Conservation (phyloP, 176 grass and related monocot genomes). For the Phoenix dactylifera region DNA sequence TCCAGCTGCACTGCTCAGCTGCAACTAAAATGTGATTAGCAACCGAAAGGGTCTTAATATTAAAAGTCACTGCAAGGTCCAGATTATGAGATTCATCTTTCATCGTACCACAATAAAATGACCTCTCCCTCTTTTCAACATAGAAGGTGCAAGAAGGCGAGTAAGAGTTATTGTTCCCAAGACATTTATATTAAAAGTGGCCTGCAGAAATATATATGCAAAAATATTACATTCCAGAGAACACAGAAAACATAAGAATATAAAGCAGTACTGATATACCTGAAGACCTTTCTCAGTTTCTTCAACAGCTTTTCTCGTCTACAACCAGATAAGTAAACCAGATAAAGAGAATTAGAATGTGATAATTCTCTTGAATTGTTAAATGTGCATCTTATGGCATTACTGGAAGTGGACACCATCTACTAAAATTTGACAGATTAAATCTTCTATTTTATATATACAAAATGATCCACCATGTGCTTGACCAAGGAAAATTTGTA, state of each 20-base stretch:
- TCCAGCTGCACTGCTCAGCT: conserved; percentile 98
- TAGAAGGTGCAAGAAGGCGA: conserved; percentile 65
- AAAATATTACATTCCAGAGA: neutral
- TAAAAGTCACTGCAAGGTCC: neutral
- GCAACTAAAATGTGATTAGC: conserved; percentile 20
- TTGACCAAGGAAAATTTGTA: too few relatives aligned
- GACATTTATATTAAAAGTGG: conserved; percentile 72
- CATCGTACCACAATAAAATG: conserved; percentile 92
- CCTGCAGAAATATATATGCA: conserved; percentile 26
- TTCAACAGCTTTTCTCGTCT: conserved; percentile 75
- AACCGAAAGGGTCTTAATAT: conserved; percentile 5
- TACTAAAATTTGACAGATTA: too few relatives aligned
- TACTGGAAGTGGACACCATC: conserved; percentile 13
- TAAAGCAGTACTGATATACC: conserved; percentile 28
- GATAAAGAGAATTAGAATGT: neutral
- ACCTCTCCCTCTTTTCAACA: conserved; percentile 89
- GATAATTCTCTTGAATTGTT: too few relatives aligned
- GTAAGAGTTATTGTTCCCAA: conserved; percentile 74
- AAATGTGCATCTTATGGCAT: neutral
- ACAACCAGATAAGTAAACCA: conserved; percentile 21
- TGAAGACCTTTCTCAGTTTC: conserved; percentile 69
- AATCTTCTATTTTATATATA: too few relatives aligned
- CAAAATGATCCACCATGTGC: too few relatives aligned
- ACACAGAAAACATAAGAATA: too few relatives aligned
- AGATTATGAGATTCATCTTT: neutral